Evolutionary conservation across 305 asterid species (phyloP).

Genomic region (Solanum hybrid): DNA sequence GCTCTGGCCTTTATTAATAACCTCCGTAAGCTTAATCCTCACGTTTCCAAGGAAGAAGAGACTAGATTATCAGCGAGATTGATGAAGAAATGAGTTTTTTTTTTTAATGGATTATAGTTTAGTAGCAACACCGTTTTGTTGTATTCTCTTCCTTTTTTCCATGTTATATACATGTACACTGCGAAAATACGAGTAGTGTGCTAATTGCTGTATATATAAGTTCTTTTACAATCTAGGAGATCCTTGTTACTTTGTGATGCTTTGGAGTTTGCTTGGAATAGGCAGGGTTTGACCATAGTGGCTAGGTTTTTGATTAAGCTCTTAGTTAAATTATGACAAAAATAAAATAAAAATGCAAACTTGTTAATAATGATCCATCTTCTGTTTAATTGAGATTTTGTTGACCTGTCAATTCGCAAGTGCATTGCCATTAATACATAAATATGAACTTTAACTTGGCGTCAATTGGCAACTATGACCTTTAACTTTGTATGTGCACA

Average conservation of each 20-base stretch:
- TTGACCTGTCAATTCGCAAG: background rate
- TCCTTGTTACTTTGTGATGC: background rate
- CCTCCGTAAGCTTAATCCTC: slow-evolving; percentile 59
- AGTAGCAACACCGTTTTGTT: background rate
- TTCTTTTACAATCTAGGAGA: background rate
- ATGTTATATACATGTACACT: background rate
- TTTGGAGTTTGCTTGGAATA: background rate
- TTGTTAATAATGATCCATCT: background rate
- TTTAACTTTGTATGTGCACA: background rate
- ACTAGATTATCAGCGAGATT: slow-evolving; percentile 47
- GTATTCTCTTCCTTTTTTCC: background rate
- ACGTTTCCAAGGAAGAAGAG: slow-evolving; percentile 59
- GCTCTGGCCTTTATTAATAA: slow-evolving; percentile 53
- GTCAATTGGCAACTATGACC: background rate
- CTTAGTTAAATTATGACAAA: background rate
- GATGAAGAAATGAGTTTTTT: slow-evolving; percentile 23
- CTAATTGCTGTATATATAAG: background rate
- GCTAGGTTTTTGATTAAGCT: background rate
- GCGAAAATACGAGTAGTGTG: background rate
- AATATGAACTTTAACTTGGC: background rate
- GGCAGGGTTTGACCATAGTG: background rate
- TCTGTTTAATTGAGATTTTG: background rate
- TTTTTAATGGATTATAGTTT: background rate
- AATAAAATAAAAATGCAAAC: background rate
- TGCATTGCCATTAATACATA: background rate